phyloP scores from a whole-genome alignment of 2,329 filamentous ascomycete species.

The Zymoseptoria pseudotritici region DNA sequence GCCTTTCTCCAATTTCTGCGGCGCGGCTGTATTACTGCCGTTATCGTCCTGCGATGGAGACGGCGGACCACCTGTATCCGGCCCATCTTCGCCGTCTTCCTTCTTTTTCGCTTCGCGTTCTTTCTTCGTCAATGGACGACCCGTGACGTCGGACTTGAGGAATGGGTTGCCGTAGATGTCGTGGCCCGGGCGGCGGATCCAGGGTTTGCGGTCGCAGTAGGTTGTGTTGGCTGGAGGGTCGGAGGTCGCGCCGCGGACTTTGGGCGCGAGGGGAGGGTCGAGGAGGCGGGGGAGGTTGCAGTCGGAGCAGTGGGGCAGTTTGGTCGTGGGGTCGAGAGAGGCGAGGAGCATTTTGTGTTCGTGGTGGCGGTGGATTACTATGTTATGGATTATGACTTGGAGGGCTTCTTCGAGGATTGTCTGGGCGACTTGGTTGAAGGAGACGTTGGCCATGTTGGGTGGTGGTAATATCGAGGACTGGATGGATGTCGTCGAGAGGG shows the following conservation, averaged over 20 bases:
- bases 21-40: neutral
- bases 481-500: neutral
- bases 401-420: conserved; percentile 66
- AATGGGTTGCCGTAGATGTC: conserved; percentile 80
- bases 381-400: conserved; percentile 68
- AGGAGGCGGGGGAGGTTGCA: conserved; percentile 69
- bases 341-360: conserved; percentile 73
- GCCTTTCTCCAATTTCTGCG: conserved; percentile 37
- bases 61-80: conserved; percentile 28
- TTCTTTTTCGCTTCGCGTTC: conserved; percentile 57
- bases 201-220: conserved; percentile 74
- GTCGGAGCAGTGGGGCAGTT: conserved; percentile 64
- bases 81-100: conserved; percentile 45
- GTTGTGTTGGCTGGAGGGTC: conserved; percentile 42
- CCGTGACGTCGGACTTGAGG: conserved; percentile 57
- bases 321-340: conserved; percentile 62
- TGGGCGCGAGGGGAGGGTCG: conserved; percentile 55
- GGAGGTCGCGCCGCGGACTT: conserved; percentile 25
- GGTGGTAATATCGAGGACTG: neutral
- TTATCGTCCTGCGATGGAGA: conserved; percentile 21
- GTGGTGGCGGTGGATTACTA: conserved; percentile 66
- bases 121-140: conserved; percentile 56
- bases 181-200: conserved; percentile 66
- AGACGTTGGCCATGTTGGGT: neutral
- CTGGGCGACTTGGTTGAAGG: conserved; percentile 37